Conservation (phyloP, 768 basidiomycete species). For the Kwoniella botswanensis region DNA sequence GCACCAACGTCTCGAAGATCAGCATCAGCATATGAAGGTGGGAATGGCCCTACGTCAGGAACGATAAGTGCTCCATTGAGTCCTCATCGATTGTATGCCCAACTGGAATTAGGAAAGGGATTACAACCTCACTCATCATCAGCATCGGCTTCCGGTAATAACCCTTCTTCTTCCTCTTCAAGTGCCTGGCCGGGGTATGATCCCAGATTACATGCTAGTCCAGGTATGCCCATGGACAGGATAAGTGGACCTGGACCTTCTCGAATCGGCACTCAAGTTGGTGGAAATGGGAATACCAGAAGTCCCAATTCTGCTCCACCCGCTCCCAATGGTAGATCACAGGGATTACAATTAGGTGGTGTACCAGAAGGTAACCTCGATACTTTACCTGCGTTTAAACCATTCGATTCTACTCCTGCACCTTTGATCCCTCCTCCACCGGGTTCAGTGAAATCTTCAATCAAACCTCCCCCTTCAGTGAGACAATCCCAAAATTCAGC, state of each 20-base stretch:
- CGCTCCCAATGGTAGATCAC: slow-evolving; percentile 5
- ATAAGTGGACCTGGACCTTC: slow-evolving; percentile 19
- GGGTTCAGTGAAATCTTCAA: slow-evolving; percentile 15
- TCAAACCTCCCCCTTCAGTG: slow-evolving; percentile 13
- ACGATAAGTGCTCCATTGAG: slow-evolving; percentile 55
- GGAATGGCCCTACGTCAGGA: slow-evolving; percentile 44
- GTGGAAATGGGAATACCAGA: neutral
- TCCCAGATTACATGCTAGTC: slow-evolving; percentile 31
- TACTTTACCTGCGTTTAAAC: slow-evolving; percentile 51
- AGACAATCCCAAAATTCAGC: slow-evolving; percentile 6
- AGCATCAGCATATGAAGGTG: slow-evolving; percentile 30
- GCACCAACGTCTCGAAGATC: slow-evolving; percentile 25
- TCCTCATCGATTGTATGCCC: slow-evolving; percentile 52
- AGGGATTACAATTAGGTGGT: slow-evolving; percentile 14
- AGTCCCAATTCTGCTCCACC: slow-evolving; percentile 16
- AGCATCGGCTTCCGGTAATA: neutral
- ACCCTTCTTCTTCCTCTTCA: slow-evolving; percentile 2
- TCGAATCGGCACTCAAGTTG: neutral
- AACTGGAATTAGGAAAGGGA: slow-evolving; percentile 50
- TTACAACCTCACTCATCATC: slow-evolving; percentile 27
- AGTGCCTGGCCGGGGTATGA: slow-evolving; percentile 30
- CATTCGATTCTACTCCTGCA: slow-evolving; percentile 35
- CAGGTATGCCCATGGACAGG: slow-evolving; percentile 37
- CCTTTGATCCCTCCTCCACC: slow-evolving; percentile 18
- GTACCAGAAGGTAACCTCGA: slow-evolving; percentile 12